phyloP scores from a whole-genome alignment of 352 stramenopile species.

The Thalassiosira exigua region DNA sequence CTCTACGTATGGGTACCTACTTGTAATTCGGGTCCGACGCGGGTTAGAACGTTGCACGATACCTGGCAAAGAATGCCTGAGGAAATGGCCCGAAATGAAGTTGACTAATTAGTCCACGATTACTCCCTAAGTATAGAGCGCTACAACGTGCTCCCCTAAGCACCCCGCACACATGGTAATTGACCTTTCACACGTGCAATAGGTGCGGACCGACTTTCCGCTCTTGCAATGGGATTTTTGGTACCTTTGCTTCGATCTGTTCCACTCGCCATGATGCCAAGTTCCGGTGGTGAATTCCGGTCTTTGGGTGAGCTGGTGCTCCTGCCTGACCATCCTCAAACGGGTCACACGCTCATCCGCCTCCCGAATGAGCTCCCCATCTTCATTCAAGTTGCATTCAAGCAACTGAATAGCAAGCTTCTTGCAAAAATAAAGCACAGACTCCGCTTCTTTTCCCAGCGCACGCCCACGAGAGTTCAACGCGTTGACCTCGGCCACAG shows the following conservation, averaged over 20 bases:
- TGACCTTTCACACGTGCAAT: slow-evolving; percentile 12
- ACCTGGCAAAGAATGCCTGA: too few relatives aligned
- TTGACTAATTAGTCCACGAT: too few relatives aligned
- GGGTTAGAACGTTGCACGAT: too few relatives aligned
- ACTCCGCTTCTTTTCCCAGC: neutral
- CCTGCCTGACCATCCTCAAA: neutral
- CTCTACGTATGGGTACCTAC: too few relatives aligned
- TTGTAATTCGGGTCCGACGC: too few relatives aligned
- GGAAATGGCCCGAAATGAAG: too few relatives aligned
- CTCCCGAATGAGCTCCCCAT: neutral
- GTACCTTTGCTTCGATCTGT: slow-evolving; percentile 11
- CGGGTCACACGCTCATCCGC: neutral
- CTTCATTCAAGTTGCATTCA: slow-evolving; percentile 30
- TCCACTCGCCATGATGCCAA: neutral
- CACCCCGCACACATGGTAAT: too few relatives aligned
- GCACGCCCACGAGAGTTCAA: neutral
- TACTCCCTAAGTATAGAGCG: too few relatives aligned
- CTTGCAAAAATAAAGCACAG: slow-evolving; percentile 16
- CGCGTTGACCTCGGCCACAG: slow-evolving; percentile 42
- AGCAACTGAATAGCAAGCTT: slow-evolving; percentile 19
- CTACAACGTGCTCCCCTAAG: too few relatives aligned
- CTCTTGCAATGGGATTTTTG: neutral
- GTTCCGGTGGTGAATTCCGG: neutral
- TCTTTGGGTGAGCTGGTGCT: slow-evolving; percentile 1
- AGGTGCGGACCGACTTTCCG: slow-evolving; percentile 2